A percentile compares a stretch with the other conserved stretches of the same genome.
phyloP scores from a whole-genome alignment of 331 rosid species.

The Rosa hybrid region DNA sequence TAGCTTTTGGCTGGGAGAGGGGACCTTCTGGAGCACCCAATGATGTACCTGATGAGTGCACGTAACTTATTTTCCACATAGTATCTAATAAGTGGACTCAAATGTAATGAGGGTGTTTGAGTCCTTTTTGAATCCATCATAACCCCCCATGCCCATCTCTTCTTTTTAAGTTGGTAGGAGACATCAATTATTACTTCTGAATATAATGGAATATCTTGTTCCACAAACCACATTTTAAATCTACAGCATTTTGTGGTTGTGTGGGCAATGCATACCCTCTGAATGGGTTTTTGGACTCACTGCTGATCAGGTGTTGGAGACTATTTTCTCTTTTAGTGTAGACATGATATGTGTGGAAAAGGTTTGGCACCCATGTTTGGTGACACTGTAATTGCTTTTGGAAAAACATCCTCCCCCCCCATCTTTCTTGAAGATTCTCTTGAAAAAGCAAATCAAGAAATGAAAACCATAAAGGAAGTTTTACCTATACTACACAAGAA shows the following conservation, averaged over 20 bases:
- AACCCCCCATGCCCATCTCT: slow-evolving; percentile 25
- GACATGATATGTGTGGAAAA: slow-evolving; percentile 7
- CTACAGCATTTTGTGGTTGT: neutral
- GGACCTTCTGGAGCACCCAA: slow-evolving; percentile 23
- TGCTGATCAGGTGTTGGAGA: slow-evolving; percentile 7
- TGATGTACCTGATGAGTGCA: slow-evolving; percentile 40
- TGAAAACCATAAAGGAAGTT: neutral
- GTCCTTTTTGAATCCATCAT: slow-evolving; percentile 33
- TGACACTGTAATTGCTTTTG: neutral
- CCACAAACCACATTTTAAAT: slow-evolving; percentile 19
- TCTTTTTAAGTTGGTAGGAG: slow-evolving; percentile 42
- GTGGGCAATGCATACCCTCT: slow-evolving; percentile 14
- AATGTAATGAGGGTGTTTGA: slow-evolving; percentile 25
- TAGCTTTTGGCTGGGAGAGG: neutral
- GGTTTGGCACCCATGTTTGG: neutral
- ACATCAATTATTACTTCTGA: slow-evolving; percentile 36
- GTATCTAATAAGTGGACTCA: slow-evolving; percentile 27
- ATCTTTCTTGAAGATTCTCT: slow-evolving; percentile 11
- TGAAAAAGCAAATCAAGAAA: neutral
- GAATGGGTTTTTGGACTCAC: slow-evolving; percentile 12
- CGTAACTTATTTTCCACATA: slow-evolving; percentile 22
- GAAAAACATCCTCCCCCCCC: neutral
- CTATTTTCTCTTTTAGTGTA: slow-evolving; percentile 7
- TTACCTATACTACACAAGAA: neutral
- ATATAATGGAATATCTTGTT: slow-evolving; percentile 17